Percentiles rank a stretch among this genome's conserved stretches.
Evolutionary conservation across 2,329 filamentous ascomycete genomes (phyloP).

Genomic region (Sarocladium oryzae): DNA sequence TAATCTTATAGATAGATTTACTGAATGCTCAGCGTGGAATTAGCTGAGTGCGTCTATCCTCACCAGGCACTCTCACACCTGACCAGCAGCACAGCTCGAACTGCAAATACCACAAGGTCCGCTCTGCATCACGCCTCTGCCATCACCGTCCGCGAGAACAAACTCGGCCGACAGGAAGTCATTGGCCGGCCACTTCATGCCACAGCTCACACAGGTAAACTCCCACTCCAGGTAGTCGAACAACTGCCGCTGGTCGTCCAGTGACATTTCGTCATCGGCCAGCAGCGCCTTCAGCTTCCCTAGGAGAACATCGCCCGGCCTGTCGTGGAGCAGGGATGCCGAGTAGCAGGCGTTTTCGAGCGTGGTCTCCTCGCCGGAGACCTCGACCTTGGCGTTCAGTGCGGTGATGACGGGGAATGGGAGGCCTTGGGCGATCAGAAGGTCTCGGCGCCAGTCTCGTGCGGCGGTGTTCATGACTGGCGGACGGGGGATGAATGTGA

Average conservation of each 20-base stretch:
- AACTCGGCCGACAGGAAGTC: neutral
- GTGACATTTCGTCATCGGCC: neutral
- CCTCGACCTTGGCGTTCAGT: neutral
- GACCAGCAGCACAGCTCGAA: neutral
- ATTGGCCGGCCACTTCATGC: neutral
- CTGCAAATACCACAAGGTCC: slow-evolving; percentile 8
- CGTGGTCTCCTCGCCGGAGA: neutral
- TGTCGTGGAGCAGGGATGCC: neutral
- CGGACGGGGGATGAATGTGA: neutral
- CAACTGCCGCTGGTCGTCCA: neutral
- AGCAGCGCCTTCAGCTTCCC: neutral
- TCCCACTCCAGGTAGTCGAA: slow-evolving; percentile 3
- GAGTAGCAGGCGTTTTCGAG: neutral
- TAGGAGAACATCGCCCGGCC: neutral
- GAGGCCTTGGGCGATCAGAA: neutral
- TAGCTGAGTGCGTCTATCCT: no score
- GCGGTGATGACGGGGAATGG: neutral
- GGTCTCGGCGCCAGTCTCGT: neutral
- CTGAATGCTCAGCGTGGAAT: no score
- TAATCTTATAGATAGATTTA: no score
- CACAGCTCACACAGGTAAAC: neutral
- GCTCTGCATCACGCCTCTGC: neutral
- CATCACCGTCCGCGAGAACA: neutral
- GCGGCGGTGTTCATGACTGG: neutral
- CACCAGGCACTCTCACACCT: no score